A percentile compares a stretch with the other conserved stretches of the same genome.
These are phyloP conservation scores for Phoma sp. DNA, from an alignment of 2,329 filamentous ascomycete species.

Conservation along the genomic window DNA sequence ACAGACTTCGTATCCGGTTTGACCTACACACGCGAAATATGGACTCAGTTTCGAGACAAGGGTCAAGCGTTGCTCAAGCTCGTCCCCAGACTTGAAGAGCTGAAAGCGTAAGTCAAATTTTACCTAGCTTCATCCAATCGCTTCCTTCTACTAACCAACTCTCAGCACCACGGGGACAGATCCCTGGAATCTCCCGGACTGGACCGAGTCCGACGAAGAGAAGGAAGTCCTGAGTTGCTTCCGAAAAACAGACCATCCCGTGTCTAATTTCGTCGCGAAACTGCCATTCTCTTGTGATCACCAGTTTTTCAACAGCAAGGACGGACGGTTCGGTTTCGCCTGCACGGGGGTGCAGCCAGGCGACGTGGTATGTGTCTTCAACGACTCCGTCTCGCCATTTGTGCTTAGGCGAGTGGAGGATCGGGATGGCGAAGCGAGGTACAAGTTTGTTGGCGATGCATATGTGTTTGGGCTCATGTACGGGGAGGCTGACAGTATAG, in stretches of 20 bases:
- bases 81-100: background rate
- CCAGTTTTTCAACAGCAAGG: background rate
- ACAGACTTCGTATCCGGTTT: background rate
- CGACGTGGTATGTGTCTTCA: constrained; percentile 12
- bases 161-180: background rate
- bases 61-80: background rate
- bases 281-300: background rate
- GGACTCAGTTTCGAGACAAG: background rate
- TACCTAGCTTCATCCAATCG: no score
- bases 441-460: constrained; percentile 12
- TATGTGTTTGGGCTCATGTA: constrained; percentile 14
- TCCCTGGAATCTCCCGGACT: background rate
- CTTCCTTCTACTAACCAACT: no score
- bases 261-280: background rate
- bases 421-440: background rate
- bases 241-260: background rate
- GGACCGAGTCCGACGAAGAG: background rate
- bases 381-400: background rate
- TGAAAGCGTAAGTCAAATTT: background rate
- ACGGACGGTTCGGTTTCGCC: background rate
- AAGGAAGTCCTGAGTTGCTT: background rate
- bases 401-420: background rate
- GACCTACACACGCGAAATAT: background rate
- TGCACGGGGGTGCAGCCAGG: background rate
- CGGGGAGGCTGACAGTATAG: constrained; percentile 14